A percentile compares a stretch with the other conserved stretches of the same genome.
phyloP scores from a whole-genome alignment of 495 filamentous ascomycete genomes.

The Penicillium atrosanguineum region DNA sequence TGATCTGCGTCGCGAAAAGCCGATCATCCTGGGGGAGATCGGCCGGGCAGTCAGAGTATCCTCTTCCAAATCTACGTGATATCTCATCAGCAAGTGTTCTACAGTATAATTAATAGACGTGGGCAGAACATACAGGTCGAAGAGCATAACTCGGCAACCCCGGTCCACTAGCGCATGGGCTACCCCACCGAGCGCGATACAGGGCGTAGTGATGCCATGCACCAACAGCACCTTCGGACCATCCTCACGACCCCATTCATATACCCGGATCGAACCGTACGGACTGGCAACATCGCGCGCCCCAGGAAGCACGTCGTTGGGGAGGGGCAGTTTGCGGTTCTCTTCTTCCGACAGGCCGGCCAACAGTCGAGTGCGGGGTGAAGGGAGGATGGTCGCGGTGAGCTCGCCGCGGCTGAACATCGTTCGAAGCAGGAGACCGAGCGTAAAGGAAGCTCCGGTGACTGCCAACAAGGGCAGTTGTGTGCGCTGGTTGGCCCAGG shows the following conservation, averaged over 20 bases:
- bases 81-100: neutral
- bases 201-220: constrained; percentile 85
- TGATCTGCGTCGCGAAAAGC: constrained; percentile 72
- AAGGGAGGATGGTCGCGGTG: constrained; percentile 33
- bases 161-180: constrained; percentile 67
- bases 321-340: constrained; percentile 59
- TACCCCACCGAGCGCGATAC: constrained; percentile 64
- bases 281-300: constrained; percentile 69
- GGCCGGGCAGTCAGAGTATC: constrained; percentile 68
- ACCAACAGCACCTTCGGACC: constrained; percentile 78
- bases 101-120: neutral
- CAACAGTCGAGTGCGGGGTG: constrained; percentile 47
- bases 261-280: constrained; percentile 78
- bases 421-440: constrained; percentile 40
- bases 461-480: constrained; percentile 43
- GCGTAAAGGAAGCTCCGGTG: constrained; percentile 40
- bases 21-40: constrained; percentile 67
- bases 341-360: constrained; percentile 46
- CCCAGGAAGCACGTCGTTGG: constrained; percentile 71
- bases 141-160: constrained; percentile 81
- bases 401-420: constrained; percentile 21
- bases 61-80: constrained; percentile 65
- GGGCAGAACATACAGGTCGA: constrained; percentile 50
- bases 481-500: constrained; percentile 35
- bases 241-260: constrained; percentile 84